Evolutionary conservation across 352 stramenopile species (phyloP).

Genomic region (Phytophthora pini): DNA sequence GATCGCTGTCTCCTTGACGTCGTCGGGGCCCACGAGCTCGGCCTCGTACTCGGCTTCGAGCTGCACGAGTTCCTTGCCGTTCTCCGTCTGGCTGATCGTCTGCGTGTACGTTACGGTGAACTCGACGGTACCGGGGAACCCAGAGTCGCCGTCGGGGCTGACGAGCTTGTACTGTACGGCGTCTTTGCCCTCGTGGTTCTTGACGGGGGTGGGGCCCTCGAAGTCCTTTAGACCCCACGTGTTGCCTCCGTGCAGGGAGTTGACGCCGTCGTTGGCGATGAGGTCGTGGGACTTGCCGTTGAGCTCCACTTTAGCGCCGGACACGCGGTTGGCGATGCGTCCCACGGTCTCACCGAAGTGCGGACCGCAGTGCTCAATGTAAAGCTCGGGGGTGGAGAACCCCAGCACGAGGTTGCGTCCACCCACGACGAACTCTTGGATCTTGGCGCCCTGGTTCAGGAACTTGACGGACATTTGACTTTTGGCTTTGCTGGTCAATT

Average conservation of each 20-base stretch:
- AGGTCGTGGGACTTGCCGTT: constrained; percentile 38
- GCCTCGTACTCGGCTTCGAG: constrained; percentile 35
- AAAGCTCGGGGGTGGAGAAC: constrained; percentile 35
- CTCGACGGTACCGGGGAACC: constrained; percentile 33
- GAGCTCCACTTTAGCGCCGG: constrained; percentile 31
- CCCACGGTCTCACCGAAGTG: constrained; percentile 38
- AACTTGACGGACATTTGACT: constrained; percentile 33
- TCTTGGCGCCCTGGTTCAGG: constrained; percentile 37
- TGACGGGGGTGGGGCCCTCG: constrained; percentile 18
- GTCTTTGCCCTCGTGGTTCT: constrained; percentile 32
- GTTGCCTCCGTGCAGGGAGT: constrained; percentile 36
- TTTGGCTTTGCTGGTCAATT: constrained; percentile 17
- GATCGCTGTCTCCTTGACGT: constrained; percentile 36
- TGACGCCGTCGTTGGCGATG: constrained; percentile 34
- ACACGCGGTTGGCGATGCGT: constrained; percentile 33
- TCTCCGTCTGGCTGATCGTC: constrained; percentile 25
- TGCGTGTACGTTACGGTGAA: constrained; percentile 34
- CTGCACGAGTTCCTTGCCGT: constrained; percentile 35
- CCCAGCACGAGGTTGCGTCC: constrained; percentile 39
- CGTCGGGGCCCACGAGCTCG: constrained; percentile 28
- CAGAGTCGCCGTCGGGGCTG: constrained; percentile 33
- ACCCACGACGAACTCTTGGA: constrained; percentile 33
- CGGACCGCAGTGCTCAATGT: constrained; percentile 33
- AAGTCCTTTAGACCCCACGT: constrained; percentile 36
- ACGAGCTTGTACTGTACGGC: constrained; percentile 33